Percentiles rank a stretch among this genome's conserved stretches.
phyloP scores from a whole-genome alignment of 2,329 filamentous ascomycete species.

The Graphiopsis chlorocephala region DNA sequence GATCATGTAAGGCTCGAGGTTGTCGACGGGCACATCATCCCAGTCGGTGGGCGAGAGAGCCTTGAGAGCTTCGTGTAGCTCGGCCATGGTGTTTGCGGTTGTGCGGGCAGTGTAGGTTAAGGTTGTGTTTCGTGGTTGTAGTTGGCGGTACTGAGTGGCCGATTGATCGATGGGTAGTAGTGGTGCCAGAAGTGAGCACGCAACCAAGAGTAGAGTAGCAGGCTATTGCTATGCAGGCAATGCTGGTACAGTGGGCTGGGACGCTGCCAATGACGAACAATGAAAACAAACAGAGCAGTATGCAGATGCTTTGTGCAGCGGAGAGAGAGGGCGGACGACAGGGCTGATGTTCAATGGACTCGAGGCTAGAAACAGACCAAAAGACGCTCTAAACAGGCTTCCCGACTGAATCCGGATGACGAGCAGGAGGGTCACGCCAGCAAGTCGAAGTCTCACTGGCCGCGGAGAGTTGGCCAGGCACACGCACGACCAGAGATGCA shows the following conservation, averaged over 20 bases:
- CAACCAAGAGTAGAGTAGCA: neutral
- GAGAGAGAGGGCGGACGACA: neutral
- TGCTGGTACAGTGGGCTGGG: neutral
- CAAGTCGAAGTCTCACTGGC: neutral
- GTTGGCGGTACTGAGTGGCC: neutral
- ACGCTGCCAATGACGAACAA: neutral
- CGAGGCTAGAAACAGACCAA: neutral
- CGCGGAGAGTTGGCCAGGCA: neutral
- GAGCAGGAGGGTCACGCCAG: neutral
- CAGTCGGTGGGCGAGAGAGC: conserved; percentile 45
- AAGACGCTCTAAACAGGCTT: neutral
- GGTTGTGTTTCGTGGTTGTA: neutral
- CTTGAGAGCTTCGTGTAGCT: conserved; percentile 47
- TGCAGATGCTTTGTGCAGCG: neutral
- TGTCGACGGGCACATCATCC: conserved; percentile 42
- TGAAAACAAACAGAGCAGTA: neutral
- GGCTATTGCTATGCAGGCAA: neutral
- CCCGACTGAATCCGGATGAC: conserved; percentile 3
- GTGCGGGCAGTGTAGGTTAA: neutral
- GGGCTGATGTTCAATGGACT: neutral
- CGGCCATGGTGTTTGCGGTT: conserved; percentile 31
- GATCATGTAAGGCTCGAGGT: conserved; percentile 41
- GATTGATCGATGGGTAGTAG: neutral
- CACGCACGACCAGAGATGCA: no score
- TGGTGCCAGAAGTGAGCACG: neutral